Conservation (phyloP, 179 eudicot species). For the Sideroxylon spinosum region DNA sequence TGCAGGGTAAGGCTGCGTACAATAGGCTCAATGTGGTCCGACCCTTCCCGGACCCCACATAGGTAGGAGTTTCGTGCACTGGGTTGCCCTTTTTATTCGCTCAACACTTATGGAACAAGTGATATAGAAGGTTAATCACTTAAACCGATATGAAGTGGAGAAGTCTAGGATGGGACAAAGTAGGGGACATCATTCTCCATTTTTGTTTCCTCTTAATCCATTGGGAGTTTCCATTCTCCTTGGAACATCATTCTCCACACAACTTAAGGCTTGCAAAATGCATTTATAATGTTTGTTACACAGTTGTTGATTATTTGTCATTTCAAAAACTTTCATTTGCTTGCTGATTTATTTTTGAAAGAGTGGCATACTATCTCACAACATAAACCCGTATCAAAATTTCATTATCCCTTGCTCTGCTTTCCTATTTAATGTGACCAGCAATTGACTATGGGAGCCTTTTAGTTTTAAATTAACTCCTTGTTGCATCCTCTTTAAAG, state of each 20-base stretch:
- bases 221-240: not conserved
- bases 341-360: not conserved
- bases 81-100: too few species aligned
- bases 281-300: not conserved
- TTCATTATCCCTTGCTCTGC: not conserved
- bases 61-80: too few species aligned
- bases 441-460: not conserved
- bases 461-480: not conserved
- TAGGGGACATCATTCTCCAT: not conserved
- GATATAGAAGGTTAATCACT: not conserved
- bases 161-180: conserved; percentile 11
- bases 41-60: too few species aligned
- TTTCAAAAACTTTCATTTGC: not conserved
- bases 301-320: not conserved
- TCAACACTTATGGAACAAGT: not conserved
- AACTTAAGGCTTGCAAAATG: not conserved
- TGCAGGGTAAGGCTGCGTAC: too few species aligned
- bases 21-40: too few species aligned
- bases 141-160: not conserved
- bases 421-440: not conserved
- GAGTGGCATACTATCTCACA: not conserved
- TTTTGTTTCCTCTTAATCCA: not conserved
- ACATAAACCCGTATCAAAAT: not conserved
- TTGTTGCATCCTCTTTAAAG: too few species aligned
- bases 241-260: not conserved